Conservation (phyloP, 176 grass and related monocot genomes). For the barley (Hordeum vulgare) region DNA sequence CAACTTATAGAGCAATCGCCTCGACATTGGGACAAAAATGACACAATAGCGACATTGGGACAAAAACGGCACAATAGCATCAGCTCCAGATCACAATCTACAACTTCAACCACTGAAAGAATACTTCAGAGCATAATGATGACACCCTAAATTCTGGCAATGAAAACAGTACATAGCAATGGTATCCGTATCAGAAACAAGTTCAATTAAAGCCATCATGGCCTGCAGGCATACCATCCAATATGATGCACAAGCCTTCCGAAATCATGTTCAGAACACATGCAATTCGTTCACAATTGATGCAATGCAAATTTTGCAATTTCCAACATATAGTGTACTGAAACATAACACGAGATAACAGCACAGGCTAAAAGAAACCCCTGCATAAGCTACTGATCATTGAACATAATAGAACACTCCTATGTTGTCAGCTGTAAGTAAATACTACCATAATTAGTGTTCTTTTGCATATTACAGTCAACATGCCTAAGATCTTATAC, state of each 20-base stretch:
- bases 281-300: neutral
- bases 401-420: too few relatives aligned
- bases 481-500: neutral
- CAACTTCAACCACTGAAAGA: neutral
- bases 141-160: too few relatives aligned
- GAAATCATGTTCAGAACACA: neutral
- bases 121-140: neutral
- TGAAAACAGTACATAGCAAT: neutral
- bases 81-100: neutral
- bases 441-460: neutral
- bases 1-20: neutral
- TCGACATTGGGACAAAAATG: neutral
- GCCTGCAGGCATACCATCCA: neutral
- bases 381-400: too few relatives aligned
- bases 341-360: neutral
- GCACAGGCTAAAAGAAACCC: neutral
- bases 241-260: neutral
- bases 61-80: neutral
- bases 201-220: neutral
- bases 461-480: neutral
- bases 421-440: neutral
- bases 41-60: neutral
- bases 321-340: neutral
- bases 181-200: neutral
- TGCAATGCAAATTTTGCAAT: neutral